Percentiles rank a stretch among this genome's conserved stretches.
These are phyloP conservation scores for Fusarium abutilonis DNA, from an alignment of 2,329 filamentous ascomycete species.

Conservation along the genomic window DNA sequence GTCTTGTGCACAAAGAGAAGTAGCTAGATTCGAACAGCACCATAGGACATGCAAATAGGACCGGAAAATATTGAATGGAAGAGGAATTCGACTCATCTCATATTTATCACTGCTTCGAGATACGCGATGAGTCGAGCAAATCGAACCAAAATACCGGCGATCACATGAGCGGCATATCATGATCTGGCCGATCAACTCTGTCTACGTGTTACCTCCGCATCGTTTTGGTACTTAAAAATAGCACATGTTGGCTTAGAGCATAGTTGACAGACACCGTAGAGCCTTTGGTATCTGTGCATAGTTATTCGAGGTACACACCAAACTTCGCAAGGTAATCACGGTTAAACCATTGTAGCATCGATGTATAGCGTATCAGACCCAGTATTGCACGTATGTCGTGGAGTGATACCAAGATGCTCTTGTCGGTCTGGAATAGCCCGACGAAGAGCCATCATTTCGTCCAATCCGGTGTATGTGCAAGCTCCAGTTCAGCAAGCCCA, in stretches of 20 bases:
- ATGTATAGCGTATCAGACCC: background rate
- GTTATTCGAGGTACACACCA: too few relatives aligned
- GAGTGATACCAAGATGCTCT: background rate
- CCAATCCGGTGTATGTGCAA: background rate
- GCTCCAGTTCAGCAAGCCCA: too few relatives aligned
- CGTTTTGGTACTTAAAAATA: background rate
- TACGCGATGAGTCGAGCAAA: too few relatives aligned
- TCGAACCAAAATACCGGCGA: background rate
- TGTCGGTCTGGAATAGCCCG: conserved; percentile 32
- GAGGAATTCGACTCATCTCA: too few relatives aligned
- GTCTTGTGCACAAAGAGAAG: background rate
- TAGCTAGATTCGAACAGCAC: background rate
- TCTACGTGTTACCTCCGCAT: background rate
- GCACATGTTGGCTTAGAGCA: background rate
- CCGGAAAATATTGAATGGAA: too few relatives aligned
- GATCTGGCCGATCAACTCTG: conserved; percentile 6
- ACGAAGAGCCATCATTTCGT: conserved; percentile 1
- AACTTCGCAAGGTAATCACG: background rate
- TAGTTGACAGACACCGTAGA: background rate
- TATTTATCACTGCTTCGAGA: background rate
- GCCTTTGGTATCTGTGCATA: too few relatives aligned
- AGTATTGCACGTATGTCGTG: background rate
- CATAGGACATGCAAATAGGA: too few relatives aligned
- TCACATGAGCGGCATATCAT: conserved; percentile 20
- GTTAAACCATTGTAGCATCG: background rate